Evolutionary conservation across 495 filamentous ascomycete genomes (phyloP).

Genomic region (Glutinoglossum americanum): DNA sequence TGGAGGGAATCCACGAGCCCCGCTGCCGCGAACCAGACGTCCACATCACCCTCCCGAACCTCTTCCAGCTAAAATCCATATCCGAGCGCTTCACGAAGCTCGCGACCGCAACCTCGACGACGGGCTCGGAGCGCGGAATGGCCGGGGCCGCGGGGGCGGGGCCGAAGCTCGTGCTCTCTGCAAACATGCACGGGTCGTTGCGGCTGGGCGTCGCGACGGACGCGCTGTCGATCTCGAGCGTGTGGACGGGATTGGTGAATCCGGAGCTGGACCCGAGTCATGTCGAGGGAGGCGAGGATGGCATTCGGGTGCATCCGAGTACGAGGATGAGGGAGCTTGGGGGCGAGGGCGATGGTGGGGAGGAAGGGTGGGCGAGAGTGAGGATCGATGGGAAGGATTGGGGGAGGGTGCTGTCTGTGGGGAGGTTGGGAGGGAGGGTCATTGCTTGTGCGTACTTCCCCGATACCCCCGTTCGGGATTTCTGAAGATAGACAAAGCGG

Average conservation of each 20-base stretch:
- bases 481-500: too few species aligned
- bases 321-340: conserved; percentile 28
- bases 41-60: conserved; percentile 67
- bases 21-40: conserved; percentile 80
- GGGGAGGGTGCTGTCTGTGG: conserved; percentile 77
- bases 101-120: conserved; percentile 20
- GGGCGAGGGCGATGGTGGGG: conserved; percentile 19
- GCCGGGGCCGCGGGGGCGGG: conserved; percentile 9
- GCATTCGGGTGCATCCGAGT: conserved; percentile 48
- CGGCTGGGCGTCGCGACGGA: conserved; percentile 57
- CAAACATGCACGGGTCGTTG: conserved; percentile 80
- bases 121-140: not conserved
- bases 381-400: conserved; percentile 83
- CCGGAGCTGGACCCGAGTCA: conserved; percentile 60
- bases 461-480: too few species aligned
- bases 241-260: conserved; percentile 66
- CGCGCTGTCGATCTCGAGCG: conserved; percentile 53
- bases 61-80: conserved; percentile 71
- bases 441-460: conserved; percentile 46
- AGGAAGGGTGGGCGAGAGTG: conserved; percentile 62
- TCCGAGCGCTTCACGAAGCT: conserved; percentile 87
- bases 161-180: conserved; percentile 58
- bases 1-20: conserved; percentile 77
- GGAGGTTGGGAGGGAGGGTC: conserved; percentile 64
- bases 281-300: conserved; percentile 37